Base-by-base conservation (phyloP, 2,329 filamentous ascomycete species). In the Talaromyces sp. region DNA sequence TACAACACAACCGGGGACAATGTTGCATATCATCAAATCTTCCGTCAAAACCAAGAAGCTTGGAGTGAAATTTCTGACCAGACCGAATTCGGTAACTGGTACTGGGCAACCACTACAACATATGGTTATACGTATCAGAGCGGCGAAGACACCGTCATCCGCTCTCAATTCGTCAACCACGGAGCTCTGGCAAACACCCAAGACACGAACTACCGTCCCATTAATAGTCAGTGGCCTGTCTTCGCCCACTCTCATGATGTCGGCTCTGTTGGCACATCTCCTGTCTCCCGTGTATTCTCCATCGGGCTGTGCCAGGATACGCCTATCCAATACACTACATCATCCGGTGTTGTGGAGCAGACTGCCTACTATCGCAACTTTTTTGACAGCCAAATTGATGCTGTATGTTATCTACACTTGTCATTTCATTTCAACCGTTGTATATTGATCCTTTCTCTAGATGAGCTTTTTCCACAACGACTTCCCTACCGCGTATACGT, bases 11-110 rank as follows among this genome's bases (percentile, higher is more conserved):
- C 69, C 33, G 76, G 74, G 1, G 73, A 79, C 33, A 78, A 76
- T 5, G 75, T 89, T 37, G 78, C 79, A 5, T 89, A 87, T 65
- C 87, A 90, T 73, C 80, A 81, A 54, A 69, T 79, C 10, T 77
- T 73, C 65, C 76, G 77, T 53, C 77, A 79, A 60, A 71, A 72
- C 10, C 79, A 80, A 56, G 67, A 76, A 13, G 65, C 71, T 3
- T 82, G 81, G 62, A 75, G 72, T 2, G 78, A 82, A 60, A 65
- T 70, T 37, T 70, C 67, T 37, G 75, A 81, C 53, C 77, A 79
- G 56, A 77, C 74, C 15, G 76, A 82, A 63, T 83, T 79, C 77
- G 80, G 80, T 3, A 75, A 78, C 56, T 79, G 79, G 77, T 82
- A 80, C 65, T 82, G 79, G 67, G 74, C 78, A 2, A 81, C 80